These are phyloP conservation scores for Verticillium zaregamsianum DNA, from an alignment of 2,329 filamentous ascomycete genomes.

Conservation along the genomic window DNA sequence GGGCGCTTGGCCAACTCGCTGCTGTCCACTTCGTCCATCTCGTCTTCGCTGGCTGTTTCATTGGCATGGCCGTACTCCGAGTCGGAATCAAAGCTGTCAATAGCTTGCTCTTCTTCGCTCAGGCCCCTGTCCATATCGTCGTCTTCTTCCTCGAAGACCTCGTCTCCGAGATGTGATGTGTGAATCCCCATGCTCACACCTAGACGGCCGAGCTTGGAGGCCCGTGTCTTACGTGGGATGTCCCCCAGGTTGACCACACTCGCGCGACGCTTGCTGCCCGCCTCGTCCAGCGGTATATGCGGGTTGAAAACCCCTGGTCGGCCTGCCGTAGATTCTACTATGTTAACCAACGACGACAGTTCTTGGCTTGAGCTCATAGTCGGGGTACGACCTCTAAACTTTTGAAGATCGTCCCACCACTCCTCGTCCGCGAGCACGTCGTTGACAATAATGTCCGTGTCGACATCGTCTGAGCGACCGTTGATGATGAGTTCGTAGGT, in stretches of 20 bases:
- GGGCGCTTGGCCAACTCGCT: slow-evolving; percentile 8
- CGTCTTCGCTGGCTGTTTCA: slow-evolving; percentile 23
- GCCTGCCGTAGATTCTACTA: slow-evolving; percentile 38
- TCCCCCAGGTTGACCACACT: slow-evolving; percentile 58
- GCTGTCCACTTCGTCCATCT: slow-evolving; percentile 15
- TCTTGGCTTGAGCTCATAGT: slow-evolving; percentile 38
- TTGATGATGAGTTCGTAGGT: slow-evolving; percentile 79
- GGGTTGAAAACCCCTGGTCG: slow-evolving; percentile 40
- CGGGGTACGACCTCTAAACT: slow-evolving; percentile 37
- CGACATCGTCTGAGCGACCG: slow-evolving; percentile 51
- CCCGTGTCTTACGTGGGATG: slow-evolving; percentile 57
- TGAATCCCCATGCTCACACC: slow-evolving; percentile 70
- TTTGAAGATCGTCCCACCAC: slow-evolving; percentile 78
- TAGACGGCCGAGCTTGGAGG: slow-evolving; percentile 47
- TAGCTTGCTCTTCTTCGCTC: slow-evolving; percentile 32
- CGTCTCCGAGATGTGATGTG: slow-evolving; percentile 65
- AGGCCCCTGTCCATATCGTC: slow-evolving; percentile 28
- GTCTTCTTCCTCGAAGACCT: slow-evolving; percentile 48
- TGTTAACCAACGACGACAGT: slow-evolving; percentile 35
- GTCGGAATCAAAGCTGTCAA: slow-evolving; percentile 23
- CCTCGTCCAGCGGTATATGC: slow-evolving; percentile 23
- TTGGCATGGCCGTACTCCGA: slow-evolving; percentile 27
- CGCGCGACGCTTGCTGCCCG: slow-evolving; percentile 27
- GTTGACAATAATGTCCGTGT: slow-evolving; percentile 52
- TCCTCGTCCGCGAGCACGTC: slow-evolving; percentile 65